phyloP scores from a whole-genome alignment of 2,329 filamentous ascomycete genomes.

The Fusarium graminum region DNA sequence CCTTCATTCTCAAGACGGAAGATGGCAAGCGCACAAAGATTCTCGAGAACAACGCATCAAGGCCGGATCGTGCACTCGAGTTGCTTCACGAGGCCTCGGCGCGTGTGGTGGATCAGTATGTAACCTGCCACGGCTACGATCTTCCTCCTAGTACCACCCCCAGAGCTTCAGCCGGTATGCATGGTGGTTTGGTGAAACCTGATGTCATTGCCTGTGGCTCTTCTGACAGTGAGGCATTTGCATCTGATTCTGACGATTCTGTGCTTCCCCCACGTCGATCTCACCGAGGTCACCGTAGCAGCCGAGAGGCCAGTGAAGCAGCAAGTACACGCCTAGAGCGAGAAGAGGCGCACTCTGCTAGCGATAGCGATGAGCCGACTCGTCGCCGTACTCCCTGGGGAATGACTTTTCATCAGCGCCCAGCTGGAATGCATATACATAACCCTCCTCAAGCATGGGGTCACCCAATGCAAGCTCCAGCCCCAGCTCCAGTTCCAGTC shows the following conservation, averaged over 20 bases:
- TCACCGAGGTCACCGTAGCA: slow-evolving; percentile 30
- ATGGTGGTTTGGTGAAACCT: slow-evolving; percentile 26
- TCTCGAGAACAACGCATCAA: slow-evolving; percentile 51
- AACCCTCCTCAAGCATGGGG: slow-evolving; percentile 27
- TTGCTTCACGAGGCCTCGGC: slow-evolving; percentile 56
- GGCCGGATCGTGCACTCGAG: slow-evolving; percentile 53
- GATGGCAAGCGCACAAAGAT: slow-evolving; percentile 47
- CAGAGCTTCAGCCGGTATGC: slow-evolving; percentile 23
- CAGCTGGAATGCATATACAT: slow-evolving; percentile 16
- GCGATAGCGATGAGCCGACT: slow-evolving; percentile 18
- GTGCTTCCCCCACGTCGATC: slow-evolving; percentile 21
- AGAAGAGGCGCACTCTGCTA: slow-evolving; percentile 22
- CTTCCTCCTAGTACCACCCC: slow-evolving; percentile 31
- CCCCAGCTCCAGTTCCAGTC: slow-evolving; percentile 5
- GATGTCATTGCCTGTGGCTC: slow-evolving; percentile 43
- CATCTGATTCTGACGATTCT: slow-evolving; percentile 45
- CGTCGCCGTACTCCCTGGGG: slow-evolving; percentile 26
- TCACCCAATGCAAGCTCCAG: slow-evolving; percentile 10
- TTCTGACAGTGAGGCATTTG: slow-evolving; percentile 41
- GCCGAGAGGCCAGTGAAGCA: slow-evolving; percentile 27
- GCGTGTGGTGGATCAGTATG: slow-evolving; percentile 52
- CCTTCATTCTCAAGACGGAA: slow-evolving; percentile 47
- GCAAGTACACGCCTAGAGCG: slow-evolving; percentile 21
- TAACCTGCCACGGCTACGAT: slow-evolving; percentile 53
- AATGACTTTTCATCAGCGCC: slow-evolving; percentile 15